A percentile compares a stretch with the other conserved stretches of the same genome.
Evolutionary conservation across 345 rosid genomes (phyloP).

Genomic region (Sisymbrium altissimum): DNA sequence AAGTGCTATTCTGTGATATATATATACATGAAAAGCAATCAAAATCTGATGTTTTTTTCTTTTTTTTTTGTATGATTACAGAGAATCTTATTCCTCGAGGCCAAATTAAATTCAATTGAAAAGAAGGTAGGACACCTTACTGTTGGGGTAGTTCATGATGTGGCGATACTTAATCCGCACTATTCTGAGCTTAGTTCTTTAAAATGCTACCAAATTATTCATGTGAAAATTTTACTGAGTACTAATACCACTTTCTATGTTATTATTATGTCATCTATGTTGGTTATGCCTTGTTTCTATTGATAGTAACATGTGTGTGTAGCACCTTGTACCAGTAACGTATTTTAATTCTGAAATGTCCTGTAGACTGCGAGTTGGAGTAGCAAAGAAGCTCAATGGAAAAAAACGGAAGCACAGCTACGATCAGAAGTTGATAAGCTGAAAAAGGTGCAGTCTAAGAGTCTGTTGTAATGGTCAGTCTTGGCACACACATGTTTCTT

Average conservation of each 20-base stretch:
- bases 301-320: neutral
- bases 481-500: neutral
- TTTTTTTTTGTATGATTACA: constrained; percentile 20
- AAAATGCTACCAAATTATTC: neutral
- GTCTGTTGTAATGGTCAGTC: neutral
- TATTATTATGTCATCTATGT: neutral
- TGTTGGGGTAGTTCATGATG: neutral
- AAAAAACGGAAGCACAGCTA: constrained; percentile 46
- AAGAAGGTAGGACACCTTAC: constrained; percentile 46
- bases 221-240: neutral
- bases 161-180: neutral
- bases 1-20: neutral
- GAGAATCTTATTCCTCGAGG: constrained; percentile 65
- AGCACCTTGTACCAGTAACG: neutral
- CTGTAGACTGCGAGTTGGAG: constrained; percentile 42
- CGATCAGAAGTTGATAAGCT: constrained; percentile 41
- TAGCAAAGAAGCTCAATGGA: constrained; percentile 55
- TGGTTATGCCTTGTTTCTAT: neutral
- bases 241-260: neutral
- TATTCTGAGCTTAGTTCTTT: neutral
- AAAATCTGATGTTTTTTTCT: neutral
- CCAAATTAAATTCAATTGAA: constrained; percentile 54
- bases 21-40: neutral
- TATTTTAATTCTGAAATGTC: constrained; percentile 9
- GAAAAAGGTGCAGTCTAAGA: constrained; percentile 41